Percentiles rank a stretch among this genome's conserved stretches.
These are phyloP conservation scores for Psidium guajava DNA, from an alignment of 345 rosid genomes.

Conservation along the genomic window DNA sequence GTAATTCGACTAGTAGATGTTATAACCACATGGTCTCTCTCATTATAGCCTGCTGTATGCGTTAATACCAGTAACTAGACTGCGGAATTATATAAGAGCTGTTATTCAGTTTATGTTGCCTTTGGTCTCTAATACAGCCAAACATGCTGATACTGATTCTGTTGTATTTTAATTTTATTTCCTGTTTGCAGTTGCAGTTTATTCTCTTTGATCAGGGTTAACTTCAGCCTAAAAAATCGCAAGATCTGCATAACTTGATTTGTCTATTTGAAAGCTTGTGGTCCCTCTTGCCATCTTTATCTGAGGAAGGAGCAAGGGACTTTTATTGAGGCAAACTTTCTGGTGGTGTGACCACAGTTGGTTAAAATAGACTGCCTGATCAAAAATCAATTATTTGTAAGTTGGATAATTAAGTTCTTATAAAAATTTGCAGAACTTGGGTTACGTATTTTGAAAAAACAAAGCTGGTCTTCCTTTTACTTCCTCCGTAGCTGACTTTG, in stretches of 20 bases:
- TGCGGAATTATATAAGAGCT: neutral
- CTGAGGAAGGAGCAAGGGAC: neutral
- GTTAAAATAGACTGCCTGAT: neutral
- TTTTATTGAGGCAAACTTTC: neutral
- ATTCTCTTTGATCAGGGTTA: neutral
- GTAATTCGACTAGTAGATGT: neutral
- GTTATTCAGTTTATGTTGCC: neutral
- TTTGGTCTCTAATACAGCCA: neutral
- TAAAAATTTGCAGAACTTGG: neutral
- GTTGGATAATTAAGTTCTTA: neutral
- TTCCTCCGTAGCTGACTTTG: neutral
- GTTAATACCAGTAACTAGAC: neutral
- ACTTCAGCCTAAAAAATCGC: neutral
- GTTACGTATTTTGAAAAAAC: neutral
- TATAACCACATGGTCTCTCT: neutral
- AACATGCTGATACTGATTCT: neutral
- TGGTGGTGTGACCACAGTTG: neutral
- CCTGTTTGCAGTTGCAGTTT: neutral
- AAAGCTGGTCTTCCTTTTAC: neutral
- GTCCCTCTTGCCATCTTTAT: neutral
- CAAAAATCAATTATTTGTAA: neutral
- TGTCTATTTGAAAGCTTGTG: neutral
- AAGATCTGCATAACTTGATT: neutral
- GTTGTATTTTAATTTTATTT: neutral
- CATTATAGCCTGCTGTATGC: neutral